phyloP scores from a whole-genome alignment of 108 stramenopile genomes.

The Hondaea fermentalgiana region DNA sequence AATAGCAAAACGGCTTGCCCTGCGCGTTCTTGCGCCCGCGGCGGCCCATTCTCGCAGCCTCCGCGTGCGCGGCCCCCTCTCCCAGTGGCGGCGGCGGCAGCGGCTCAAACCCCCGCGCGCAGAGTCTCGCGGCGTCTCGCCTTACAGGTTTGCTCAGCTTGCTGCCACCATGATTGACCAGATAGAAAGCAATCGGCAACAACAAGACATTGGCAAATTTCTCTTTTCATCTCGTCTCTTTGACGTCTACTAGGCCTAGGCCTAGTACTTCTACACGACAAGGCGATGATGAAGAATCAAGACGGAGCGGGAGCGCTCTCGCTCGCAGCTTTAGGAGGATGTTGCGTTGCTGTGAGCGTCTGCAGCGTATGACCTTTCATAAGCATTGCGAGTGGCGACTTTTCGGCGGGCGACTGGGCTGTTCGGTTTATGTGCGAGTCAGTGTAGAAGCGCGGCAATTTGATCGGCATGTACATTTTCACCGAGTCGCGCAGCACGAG shows the following conservation, averaged over 20 bases:
- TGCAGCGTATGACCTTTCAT: not conserved
- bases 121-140: no score
- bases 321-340: no score
- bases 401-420: not conserved
- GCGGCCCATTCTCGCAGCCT: not conserved
- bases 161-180: no score
- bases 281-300: no score
- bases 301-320: no score
- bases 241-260: no score
- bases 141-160: no score
- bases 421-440: not conserved
- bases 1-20: constrained; percentile 4
- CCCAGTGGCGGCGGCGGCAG: not conserved
- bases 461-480: not conserved
- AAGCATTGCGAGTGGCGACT: not conserved
- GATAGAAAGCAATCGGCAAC: no score
- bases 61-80: not conserved
- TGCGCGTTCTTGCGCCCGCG: not conserved
- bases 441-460: not conserved
- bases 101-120: no score
- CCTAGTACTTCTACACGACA: no score
- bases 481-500: not conserved
- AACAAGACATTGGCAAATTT: no score
- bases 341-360: not conserved
- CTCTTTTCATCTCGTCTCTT: no score